These are phyloP conservation scores for Ilex aquifolium DNA, from an alignment of 257 asterid species.

Conservation along the genomic window DNA sequence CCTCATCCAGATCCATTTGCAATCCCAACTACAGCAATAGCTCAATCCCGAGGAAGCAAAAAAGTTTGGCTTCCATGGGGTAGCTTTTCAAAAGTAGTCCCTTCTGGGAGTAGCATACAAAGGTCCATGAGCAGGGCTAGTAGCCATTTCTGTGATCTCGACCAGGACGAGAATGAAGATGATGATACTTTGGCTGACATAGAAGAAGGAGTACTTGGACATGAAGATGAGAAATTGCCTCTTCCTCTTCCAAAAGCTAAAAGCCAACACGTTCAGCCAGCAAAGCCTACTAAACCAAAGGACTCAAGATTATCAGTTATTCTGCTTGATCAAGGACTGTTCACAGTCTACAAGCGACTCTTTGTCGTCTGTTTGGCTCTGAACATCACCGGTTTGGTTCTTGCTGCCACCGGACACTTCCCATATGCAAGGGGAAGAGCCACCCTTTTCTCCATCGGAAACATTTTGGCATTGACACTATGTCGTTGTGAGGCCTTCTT, in stretches of 20 bases:
- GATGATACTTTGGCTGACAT: constrained; percentile 24
- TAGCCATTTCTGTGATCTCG: constrained; percentile 68
- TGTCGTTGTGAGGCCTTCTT: not conserved
- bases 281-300: not conserved
- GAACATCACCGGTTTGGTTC: not conserved
- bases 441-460: not conserved
- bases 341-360: constrained; percentile 1
- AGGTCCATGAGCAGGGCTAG: constrained; percentile 54
- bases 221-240: constrained; percentile 5
- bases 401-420: not conserved
- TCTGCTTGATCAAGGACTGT: not conserved
- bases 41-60: constrained; percentile 13
- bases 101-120: constrained; percentile 27
- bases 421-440: not conserved
- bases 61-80: constrained; percentile 45
- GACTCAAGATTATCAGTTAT: not conserved
- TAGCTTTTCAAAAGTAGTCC: constrained; percentile 27
- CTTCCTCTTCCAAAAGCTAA: constrained; percentile 23
- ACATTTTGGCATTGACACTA: not conserved
- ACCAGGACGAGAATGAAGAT: constrained; percentile 16
- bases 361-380: not conserved
- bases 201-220: constrained; percentile 37
- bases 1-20: constrained; percentile 29
- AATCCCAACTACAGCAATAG: constrained; percentile 15
- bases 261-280: constrained; percentile 6